These are phyloP conservation scores for Antitrichia curtipendula DNA, from an alignment of 225 moss, liverwort and hornwort genomes.

Conservation along the genomic window DNA sequence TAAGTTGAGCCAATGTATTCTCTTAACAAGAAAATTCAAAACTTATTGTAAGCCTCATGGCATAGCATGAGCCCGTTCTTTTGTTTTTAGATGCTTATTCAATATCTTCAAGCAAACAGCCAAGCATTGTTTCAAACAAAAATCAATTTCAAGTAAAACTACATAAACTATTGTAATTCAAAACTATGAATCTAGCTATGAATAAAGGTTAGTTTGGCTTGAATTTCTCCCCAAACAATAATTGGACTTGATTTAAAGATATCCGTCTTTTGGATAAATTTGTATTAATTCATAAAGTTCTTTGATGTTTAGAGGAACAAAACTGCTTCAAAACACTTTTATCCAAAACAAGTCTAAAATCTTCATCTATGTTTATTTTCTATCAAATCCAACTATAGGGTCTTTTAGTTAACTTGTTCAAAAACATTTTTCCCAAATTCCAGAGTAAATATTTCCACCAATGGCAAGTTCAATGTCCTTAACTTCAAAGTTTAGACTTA, in stretches of 20 bases:
- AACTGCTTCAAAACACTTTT: too few species aligned
- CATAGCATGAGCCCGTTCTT: not conserved
- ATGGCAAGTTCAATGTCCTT: not conserved
- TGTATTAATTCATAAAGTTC: too few species aligned
- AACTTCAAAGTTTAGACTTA: not conserved
- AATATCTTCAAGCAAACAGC: not conserved
- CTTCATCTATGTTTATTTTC: too few species aligned
- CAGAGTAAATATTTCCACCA: fast-evolving
- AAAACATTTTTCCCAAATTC: not conserved
- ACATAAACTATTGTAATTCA: not conserved
- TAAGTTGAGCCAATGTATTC: not conserved
- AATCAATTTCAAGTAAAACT: not conserved
- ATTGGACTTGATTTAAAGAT: not conserved
- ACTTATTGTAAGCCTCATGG: not conserved
- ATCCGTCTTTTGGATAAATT: too few species aligned
- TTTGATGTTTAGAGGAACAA: too few species aligned
- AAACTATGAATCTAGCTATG: not conserved
- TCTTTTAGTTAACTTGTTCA: not conserved
- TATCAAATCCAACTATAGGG: too few species aligned
- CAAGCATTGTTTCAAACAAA: not conserved
- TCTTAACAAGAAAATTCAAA: not conserved
- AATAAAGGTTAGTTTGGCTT: not conserved
- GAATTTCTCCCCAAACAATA: not conserved
- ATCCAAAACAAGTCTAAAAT: too few species aligned
- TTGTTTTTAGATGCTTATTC: not conserved